Percentiles rank a stretch among this genome's conserved stretches.
These are phyloP conservation scores for Neonothopanus nambi DNA, from an alignment of 1,284 basidiomycete genomes.

Conservation along the genomic window DNA sequence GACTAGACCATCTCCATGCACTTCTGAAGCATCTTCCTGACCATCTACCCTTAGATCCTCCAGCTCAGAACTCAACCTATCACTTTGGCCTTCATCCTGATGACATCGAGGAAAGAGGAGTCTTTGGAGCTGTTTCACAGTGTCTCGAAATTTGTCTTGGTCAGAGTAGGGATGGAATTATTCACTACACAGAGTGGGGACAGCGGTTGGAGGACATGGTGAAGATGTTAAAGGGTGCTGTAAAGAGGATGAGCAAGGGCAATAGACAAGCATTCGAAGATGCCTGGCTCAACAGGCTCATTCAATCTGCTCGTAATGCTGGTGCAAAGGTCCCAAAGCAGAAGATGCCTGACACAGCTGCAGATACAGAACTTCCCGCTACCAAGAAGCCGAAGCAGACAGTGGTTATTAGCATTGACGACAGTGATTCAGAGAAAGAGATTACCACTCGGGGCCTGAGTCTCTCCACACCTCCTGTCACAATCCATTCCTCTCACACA, in stretches of 20 bases:
- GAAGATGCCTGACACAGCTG: neutral
- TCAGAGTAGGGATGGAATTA: neutral
- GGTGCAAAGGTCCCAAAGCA: conserved; percentile 2
- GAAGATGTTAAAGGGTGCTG: conserved; percentile 13
- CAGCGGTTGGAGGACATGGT: neutral
- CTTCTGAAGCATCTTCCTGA: conserved; percentile 10
- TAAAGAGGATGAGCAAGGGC: conserved; percentile 9
- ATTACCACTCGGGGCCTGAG: neutral
- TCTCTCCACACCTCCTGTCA: neutral
- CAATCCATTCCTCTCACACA: neutral
- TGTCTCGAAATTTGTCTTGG: conserved; percentile 13
- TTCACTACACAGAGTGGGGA: conserved; percentile 13
- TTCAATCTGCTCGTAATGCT: conserved; percentile 4
- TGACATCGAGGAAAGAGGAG: conserved; percentile 9
- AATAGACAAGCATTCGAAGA: conserved; percentile 9
- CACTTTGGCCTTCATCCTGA: conserved; percentile 8
- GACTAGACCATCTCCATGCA: conserved; percentile 5
- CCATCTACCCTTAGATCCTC: conserved; percentile 7
- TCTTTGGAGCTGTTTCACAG: conserved; percentile 7
- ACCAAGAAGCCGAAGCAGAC: neutral
- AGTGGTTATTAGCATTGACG: neutral
- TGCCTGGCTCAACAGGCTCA: conserved; percentile 14
- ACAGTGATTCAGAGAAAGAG: neutral
- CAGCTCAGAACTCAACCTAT: neutral
- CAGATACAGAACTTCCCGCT: neutral